These are phyloP conservation scores for Effrenium voratum DNA, from an alignment of 73 alveolate genomes.

Conservation along the genomic window DNA sequence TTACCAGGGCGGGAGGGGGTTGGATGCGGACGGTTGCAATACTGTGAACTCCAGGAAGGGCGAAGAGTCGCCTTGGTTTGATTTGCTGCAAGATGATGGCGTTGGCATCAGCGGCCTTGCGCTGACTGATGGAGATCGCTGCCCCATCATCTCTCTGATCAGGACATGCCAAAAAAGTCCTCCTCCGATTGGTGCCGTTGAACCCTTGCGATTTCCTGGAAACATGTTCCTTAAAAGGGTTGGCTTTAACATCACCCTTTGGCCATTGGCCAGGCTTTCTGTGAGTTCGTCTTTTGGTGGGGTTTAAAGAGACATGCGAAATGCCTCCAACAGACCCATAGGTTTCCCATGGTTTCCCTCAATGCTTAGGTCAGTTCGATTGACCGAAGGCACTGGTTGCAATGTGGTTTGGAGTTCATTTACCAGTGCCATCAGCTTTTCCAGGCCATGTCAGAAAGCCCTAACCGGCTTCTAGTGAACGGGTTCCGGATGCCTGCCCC, in stretches of 20 bases:
- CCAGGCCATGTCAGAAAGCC: background rate
- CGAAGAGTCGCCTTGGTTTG: no score
- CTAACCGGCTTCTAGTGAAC: background rate
- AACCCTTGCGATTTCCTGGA: background rate
- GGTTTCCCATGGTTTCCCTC: background rate
- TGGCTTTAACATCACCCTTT: background rate
- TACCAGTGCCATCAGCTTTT: no score
- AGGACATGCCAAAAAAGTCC: background rate
- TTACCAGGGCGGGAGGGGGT: no score
- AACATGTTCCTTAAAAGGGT: background rate
- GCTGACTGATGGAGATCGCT: background rate
- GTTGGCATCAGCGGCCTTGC: background rate
- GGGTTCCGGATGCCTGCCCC: background rate
- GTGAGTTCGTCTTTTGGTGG: background rate
- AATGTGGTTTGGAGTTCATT: no score
- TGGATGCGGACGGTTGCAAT: no score
- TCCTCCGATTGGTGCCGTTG: background rate
- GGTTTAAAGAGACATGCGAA: background rate
- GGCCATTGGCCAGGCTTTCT: background rate
- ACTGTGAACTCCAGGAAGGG: no score
- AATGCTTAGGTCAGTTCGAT: no score
- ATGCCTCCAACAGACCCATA: background rate
- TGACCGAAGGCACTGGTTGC: no score
- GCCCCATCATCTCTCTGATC: background rate
- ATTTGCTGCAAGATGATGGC: no score